Evolutionary conservation across 2,329 filamentous ascomycete genomes (phyloP), one percentile per base, ranked within the genome.

Genomic region (Catunica adiposa): DNA sequence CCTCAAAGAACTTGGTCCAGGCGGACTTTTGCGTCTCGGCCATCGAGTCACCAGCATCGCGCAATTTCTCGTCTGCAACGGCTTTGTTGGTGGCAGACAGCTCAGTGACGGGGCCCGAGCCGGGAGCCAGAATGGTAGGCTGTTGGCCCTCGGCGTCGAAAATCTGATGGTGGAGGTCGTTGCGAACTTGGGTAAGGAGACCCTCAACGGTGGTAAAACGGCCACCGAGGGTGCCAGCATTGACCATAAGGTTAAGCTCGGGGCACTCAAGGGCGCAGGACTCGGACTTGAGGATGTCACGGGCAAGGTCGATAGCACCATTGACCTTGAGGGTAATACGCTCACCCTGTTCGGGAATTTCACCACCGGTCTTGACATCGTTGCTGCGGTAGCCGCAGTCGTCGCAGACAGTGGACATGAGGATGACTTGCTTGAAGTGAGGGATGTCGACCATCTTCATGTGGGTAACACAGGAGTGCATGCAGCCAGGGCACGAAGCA

Each of bases 361-460:
- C 89, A 55, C 92, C 92, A 61, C 92, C 92, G 1, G 92, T 97
- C 76, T 97, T 97, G 66, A 98, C 88, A 67, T 98, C 92, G 69
- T 94, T 97, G 62, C 85, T 92, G 60, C 88, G 84, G 73, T 97
- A 94, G 57, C 90, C 90, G 66, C 92, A 98, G 67, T 84, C 77
- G 26, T 90, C 83, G 70, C 92, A 98, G 26, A 88, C 83, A 1
- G 90, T 97, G 62, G 83, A 89, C 86, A 95, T 97, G 63, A 98
- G 76, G 42, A 96, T 83, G 2, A 98, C 92, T 66, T 97, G 87
- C 71, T 96, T 94, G 73, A 98, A 98, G 71, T 95, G 85, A 0
- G 92, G 92, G 60, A 98, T 96, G 64, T 94, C 88, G 57, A 97
- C 88, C 83, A 95, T 94, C 74, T 96, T 95, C 88, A 96, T 96